Conservation (phyloP, 2,329 filamentous ascomycete species). For the Cladosporium sp. region DNA sequence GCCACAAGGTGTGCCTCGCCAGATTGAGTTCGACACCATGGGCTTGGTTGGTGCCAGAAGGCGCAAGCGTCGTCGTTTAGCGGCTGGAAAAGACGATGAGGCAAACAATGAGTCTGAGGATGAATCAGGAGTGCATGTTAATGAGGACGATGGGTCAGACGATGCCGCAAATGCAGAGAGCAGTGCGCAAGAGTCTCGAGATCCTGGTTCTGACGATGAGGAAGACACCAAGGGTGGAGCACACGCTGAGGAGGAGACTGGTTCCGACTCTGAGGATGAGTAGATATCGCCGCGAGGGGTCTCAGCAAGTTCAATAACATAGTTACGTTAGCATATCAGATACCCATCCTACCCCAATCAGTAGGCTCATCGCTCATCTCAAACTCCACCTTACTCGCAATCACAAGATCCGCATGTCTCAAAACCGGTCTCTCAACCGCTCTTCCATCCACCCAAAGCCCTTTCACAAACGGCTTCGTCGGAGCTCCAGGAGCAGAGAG, state of each 20-base stretch:
- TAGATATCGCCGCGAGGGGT: background rate
- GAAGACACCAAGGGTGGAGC: background rate
- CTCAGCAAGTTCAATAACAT: no score
- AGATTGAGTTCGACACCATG: conserved; percentile 16
- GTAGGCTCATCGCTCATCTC: conserved; percentile 42
- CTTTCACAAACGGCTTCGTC: conserved; percentile 38
- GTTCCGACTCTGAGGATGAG: background rate
- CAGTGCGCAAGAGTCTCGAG: background rate
- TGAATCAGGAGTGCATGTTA: background rate
- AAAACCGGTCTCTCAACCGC: conserved; percentile 33
- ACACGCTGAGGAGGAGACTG: background rate
- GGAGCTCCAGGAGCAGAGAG: conserved; percentile 42
- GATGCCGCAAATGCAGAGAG: background rate
- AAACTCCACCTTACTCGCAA: conserved; percentile 39
- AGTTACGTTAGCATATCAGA: background rate
- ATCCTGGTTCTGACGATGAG: background rate
- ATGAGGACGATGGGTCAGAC: background rate
- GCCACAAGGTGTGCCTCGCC: background rate
- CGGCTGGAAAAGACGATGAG: background rate
- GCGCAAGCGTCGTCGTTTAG: background rate
- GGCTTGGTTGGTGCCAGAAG: conserved; percentile 10
- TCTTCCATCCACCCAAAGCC: conserved; percentile 40
- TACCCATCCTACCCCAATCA: conserved; percentile 26
- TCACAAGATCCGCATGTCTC: conserved; percentile 39
- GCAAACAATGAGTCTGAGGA: background rate